These are phyloP conservation scores for Pythium phragmitis DNA, from an alignment of 352 stramenopile species.

Conservation along the genomic window DNA sequence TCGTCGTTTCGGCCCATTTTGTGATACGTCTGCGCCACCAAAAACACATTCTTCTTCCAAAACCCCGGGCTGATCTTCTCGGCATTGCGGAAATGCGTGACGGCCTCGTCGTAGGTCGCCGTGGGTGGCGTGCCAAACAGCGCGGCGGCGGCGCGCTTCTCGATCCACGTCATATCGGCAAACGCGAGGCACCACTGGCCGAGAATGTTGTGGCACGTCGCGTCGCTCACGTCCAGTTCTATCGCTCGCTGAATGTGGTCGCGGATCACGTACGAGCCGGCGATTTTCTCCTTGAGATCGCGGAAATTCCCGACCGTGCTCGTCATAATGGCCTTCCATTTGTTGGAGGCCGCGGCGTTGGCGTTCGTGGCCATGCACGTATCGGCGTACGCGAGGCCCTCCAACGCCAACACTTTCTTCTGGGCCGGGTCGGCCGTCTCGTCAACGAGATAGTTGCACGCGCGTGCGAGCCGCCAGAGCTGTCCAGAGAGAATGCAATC, in stretches of 20 bases:
- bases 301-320: conserved; percentile 60
- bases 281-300: conserved; percentile 70
- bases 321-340: conserved; percentile 78
- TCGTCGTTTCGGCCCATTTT: conserved; percentile 54
- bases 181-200: conserved; percentile 80
- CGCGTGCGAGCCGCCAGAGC: conserved; percentile 62
- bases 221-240: conserved; percentile 62
- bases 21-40: conserved; percentile 63
- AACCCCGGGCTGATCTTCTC: conserved; percentile 63
- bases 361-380: conserved; percentile 47
- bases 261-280: conserved; percentile 64
- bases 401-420: conserved; percentile 55
- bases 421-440: conserved; percentile 37
- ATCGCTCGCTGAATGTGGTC: conserved; percentile 68
- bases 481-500: conserved; percentile 17
- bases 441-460: conserved; percentile 63
- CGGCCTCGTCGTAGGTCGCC: conserved; percentile 62
- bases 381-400: conserved; percentile 52
- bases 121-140: conserved; percentile 65
- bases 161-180: conserved; percentile 75
- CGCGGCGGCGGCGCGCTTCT: conserved; percentile 58
- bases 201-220: conserved; percentile 67
- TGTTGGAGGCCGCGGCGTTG: conserved; percentile 56
- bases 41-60: conserved; percentile 79
- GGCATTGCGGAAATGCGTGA: conserved; percentile 49